Evolutionary conservation across 768 basidiomycete species (phyloP).

Genomic region (Chalciporus sphaerocephalus): DNA sequence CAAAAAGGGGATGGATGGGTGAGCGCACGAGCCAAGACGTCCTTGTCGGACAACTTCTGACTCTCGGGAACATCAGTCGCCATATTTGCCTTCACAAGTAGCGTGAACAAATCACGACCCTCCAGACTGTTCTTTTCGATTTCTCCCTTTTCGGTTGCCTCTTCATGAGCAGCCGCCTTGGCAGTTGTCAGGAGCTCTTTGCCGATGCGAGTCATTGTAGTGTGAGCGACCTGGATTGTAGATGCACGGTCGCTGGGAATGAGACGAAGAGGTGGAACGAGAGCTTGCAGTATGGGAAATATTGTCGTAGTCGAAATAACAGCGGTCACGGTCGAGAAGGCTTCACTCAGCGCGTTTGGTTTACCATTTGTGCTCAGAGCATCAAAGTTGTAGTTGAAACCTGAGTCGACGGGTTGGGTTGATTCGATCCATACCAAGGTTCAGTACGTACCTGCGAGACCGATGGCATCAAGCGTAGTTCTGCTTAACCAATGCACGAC

Average conservation of each 20-base stretch:
- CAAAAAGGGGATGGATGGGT: background rate
- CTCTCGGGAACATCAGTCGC: no score
- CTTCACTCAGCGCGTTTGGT: constrained; percentile 29
- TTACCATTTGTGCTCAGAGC: constrained; percentile 22
- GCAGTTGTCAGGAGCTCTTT: constrained; percentile 36
- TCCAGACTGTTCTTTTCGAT: no score
- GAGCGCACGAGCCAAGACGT: constrained; percentile 49
- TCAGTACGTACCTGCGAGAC: constrained; percentile 28
- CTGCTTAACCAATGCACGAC: constrained; percentile 31
- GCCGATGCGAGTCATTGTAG: constrained; percentile 49
- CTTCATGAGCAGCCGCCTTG: constrained; percentile 4
- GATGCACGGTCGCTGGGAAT: constrained; percentile 25
- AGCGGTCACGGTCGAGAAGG: constrained; percentile 27
- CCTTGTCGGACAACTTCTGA: no score
- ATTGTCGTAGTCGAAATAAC: constrained; percentile 2
- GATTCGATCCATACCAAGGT: background rate
- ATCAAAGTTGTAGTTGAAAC: constrained; percentile 37
- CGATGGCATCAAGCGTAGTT: constrained; percentile 21
- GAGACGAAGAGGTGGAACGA: constrained; percentile 36
- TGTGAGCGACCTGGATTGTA: constrained; percentile 25
- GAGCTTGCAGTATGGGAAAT: constrained; percentile 31
- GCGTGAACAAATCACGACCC: no score
- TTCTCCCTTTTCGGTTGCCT: constrained; percentile 16
- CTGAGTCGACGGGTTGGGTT: constrained; percentile 15
- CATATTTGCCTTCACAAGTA: no score